Base-by-base conservation (phyloP, 2,329 filamentous ascomycete genomes). In the Chaetothyriales sp. region DNA sequence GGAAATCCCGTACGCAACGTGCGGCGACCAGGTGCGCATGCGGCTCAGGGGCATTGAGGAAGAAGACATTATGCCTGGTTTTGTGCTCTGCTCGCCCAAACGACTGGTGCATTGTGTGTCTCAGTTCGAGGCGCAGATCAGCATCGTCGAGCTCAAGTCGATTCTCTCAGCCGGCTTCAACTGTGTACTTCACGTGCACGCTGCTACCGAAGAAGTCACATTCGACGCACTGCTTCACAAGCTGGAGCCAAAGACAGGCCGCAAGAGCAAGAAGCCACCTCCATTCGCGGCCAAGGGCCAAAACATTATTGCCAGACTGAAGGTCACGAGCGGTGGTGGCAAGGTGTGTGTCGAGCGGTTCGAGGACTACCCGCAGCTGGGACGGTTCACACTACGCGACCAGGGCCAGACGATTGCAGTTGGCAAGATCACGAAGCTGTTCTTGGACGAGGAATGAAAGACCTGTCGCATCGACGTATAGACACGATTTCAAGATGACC, bases 401-500 rank as follows among this genome's bases (percentile, higher is more conserved):
- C 86, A 97, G 83, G 92, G 92, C 63, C 90, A 97, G 85, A 98
- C 92, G 0, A 95, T 98, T 73, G 92, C 92, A 52, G 98, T 98
- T 73, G 92, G 92, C 65, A 98, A 98, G 80, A 94, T 98, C 68
- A 95, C 88, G 54, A 95, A 89, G 77, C 78, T 98, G 55, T 80
- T 86, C 61, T 73, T 70, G 3, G 70, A 75, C 47, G 58, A 60
- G 4, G 57, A 61, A n/a, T 58, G 57, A 52, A 51, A 49, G 13
- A 10, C 43, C 37, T n/a, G n/a, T n/a, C 15, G 37, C 20, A 29
- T 44, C 25, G 33, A 40, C 15, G 10, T 4, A 40, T 40, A 40
- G 33, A 40, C 33, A 40, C 15, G 33, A 40, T 40, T 15, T 40
- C 33, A 40, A 40, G 33, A 40, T 40, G 33, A 25, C 22, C 22